These are phyloP conservation scores for Hypoxylon sp. DNA, from an alignment of 2,329 filamentous ascomycete genomes.

Conservation along the genomic window DNA sequence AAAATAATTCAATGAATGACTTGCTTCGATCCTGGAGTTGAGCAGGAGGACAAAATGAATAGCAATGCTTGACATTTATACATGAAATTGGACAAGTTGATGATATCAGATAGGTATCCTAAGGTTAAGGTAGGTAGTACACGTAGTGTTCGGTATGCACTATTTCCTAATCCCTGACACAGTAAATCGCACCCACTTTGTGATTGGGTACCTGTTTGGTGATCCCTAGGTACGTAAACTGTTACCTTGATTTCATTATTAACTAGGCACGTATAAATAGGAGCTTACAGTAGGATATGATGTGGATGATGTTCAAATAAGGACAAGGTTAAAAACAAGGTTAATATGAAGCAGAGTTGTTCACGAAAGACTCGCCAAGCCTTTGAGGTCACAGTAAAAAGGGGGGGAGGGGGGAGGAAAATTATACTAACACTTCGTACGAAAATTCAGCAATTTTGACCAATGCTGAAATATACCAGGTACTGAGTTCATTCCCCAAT, in stretches of 20 bases:
- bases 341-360: slow-evolving; percentile 17
- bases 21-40: slow-evolving; percentile 7
- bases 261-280: not conserved
- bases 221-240: slow-evolving; percentile 7
- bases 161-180: slow-evolving; percentile 25
- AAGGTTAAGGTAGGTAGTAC: not conserved
- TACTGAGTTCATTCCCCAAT: slow-evolving; percentile 24
- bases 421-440: slow-evolving; percentile 23
- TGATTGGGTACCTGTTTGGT: not conserved
- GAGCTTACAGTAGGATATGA: slow-evolving; percentile 1
- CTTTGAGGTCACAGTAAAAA: slow-evolving; percentile 26
- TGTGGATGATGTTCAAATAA: slow-evolving; percentile 10
- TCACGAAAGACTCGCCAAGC: slow-evolving; percentile 38
- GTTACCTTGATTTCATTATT: slow-evolving; percentile 4
- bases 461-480: slow-evolving; percentile 21
- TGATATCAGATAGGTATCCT: slow-evolving; percentile 21
- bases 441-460: slow-evolving; percentile 19
- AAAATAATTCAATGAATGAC: slow-evolving; percentile 3
- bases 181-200: not conserved
- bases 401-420: slow-evolving; percentile 8
- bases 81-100: slow-evolving; percentile 15
- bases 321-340: slow-evolving; percentile 23
- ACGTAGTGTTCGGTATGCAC: not conserved
- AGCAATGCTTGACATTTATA: slow-evolving; percentile 7
- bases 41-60: not conserved